Evolutionary conservation across 805 yeast species (phyloP).

Genomic region (Alloascoidea hylecoeti): DNA sequence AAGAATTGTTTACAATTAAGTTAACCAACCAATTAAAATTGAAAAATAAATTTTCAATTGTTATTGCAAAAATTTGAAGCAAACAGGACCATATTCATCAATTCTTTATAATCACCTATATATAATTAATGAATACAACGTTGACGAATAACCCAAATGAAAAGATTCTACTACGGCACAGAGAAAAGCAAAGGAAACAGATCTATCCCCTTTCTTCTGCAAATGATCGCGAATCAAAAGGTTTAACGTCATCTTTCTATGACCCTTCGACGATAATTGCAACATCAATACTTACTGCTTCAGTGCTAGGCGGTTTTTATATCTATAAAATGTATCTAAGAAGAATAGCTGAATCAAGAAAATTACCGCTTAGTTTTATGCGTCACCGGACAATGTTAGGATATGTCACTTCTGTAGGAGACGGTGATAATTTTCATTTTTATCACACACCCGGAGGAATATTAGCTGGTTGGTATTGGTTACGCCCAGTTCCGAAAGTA

Average conservation of each 20-base stretch:
- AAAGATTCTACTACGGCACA: too few relatives aligned
- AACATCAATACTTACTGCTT: slow-evolving; percentile 19
- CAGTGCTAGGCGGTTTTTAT: slow-evolving; percentile 25
- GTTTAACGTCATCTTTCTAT: background rate
- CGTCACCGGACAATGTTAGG: slow-evolving; percentile 41
- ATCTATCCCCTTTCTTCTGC: too few relatives aligned
- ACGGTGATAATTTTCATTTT: slow-evolving; percentile 88
- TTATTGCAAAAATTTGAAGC: too few relatives aligned
- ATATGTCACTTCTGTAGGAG: slow-evolving; percentile 81
- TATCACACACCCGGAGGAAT: slow-evolving; percentile 91
- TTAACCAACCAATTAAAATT: too few relatives aligned
- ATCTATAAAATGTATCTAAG: slow-evolving; percentile 31
- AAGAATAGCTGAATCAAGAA: slow-evolving; percentile 32
- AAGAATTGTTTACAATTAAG: too few relatives aligned
- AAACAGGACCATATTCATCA: too few relatives aligned
- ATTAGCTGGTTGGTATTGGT: slow-evolving; percentile 89
- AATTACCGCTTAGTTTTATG: slow-evolving; percentile 34
- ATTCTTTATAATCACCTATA: too few relatives aligned
- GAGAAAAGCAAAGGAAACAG: too few relatives aligned
- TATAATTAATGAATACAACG: too few relatives aligned
- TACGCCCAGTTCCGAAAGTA: slow-evolving; percentile 48
- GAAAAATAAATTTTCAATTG: too few relatives aligned
- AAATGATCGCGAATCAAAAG: slow-evolving; percentile 8
- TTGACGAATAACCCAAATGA: too few relatives aligned
- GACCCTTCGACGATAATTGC: background rate